Evolutionary conservation across 108 stramenopile genomes (phyloP).

Genomic region (Nannochloropsis oceanica): DNA sequence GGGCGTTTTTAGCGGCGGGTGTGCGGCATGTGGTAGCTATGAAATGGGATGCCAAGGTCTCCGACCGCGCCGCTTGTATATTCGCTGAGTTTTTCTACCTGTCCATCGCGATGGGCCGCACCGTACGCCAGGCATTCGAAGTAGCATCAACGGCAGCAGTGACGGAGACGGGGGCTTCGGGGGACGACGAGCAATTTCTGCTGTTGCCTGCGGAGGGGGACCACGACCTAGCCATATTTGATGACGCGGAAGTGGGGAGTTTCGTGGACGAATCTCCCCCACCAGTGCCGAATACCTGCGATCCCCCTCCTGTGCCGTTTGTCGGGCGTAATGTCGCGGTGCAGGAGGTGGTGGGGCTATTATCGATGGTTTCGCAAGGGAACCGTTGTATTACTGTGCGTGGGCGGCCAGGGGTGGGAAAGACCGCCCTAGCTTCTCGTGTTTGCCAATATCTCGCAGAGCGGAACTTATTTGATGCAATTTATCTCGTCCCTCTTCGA

Average conservation of each 20-base stretch:
- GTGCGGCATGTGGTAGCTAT: constrained; percentile 88
- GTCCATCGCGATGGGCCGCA: constrained; percentile 49
- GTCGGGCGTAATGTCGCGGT: not conserved
- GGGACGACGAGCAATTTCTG: constrained; percentile 9
- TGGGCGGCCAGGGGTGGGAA: constrained; percentile 9
- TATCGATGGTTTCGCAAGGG: not conserved
- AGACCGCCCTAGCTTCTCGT: constrained; percentile 13
- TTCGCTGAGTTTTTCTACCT: constrained; percentile 63
- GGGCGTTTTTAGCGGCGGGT: constrained; percentile 72
- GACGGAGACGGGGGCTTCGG: not conserved
- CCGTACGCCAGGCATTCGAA: constrained; percentile 63
- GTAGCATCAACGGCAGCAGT: constrained; percentile 54
- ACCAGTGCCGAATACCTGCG: not conserved
- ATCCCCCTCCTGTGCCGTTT: not conserved
- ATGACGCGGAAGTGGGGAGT: constrained; percentile 19
- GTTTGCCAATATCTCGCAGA: constrained; percentile 4
- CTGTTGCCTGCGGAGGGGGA: constrained; percentile 44
- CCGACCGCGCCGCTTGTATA: constrained; percentile 60
- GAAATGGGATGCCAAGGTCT: constrained; percentile 56
- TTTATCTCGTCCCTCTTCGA: not conserved
- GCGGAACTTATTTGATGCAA: constrained; percentile 9
- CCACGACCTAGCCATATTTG: constrained; percentile 60
- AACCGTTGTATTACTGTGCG: constrained; percentile 6
- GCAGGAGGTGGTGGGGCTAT: not conserved
- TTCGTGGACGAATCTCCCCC: constrained; percentile 8